These are phyloP conservation scores for Uromyces viciae-fabae DNA, from an alignment of 1,284 basidiomycete genomes.

Conservation along the genomic window DNA sequence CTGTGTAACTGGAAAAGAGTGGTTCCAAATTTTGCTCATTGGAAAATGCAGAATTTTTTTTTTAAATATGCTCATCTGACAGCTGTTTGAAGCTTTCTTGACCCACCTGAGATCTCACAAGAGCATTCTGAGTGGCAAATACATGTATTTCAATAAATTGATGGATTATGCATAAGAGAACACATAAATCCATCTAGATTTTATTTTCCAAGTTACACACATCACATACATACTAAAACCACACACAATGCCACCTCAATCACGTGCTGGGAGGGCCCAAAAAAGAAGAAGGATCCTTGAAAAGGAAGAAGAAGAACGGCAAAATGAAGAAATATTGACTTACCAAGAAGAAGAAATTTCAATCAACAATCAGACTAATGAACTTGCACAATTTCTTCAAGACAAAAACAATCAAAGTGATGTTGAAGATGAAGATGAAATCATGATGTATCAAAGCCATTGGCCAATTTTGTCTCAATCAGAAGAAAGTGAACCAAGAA, in stretches of 20 bases:
- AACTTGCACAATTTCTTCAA: background rate
- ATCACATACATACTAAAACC: too few relatives aligned
- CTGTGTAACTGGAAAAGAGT: too few relatives aligned
- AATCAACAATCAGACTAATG: background rate
- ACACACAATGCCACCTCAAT: background rate
- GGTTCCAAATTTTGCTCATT: too few relatives aligned
- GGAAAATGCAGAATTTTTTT: too few relatives aligned
- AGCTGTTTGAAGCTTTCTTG: too few relatives aligned
- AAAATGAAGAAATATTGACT: background rate
- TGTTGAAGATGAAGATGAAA: background rate
- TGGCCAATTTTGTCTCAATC: background rate
- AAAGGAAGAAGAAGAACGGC: background rate
- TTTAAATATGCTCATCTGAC: too few relatives aligned
- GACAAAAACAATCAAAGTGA: background rate
- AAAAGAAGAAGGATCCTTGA: background rate
- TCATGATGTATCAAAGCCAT: background rate
- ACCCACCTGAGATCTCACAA: too few relatives aligned
- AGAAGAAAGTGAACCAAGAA: background rate
- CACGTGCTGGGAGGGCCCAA: background rate
- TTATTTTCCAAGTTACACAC: too few relatives aligned
- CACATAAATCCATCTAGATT: too few relatives aligned
- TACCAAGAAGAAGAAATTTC: background rate
- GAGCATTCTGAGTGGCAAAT: background rate
- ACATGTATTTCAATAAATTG: too few relatives aligned
- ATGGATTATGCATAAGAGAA: too few relatives aligned